Percentiles rank a stretch among this genome's conserved stretches.
Conservation (phyloP, 371 early-diverging fungal species). For the Lichtheimia ornata region DNA sequence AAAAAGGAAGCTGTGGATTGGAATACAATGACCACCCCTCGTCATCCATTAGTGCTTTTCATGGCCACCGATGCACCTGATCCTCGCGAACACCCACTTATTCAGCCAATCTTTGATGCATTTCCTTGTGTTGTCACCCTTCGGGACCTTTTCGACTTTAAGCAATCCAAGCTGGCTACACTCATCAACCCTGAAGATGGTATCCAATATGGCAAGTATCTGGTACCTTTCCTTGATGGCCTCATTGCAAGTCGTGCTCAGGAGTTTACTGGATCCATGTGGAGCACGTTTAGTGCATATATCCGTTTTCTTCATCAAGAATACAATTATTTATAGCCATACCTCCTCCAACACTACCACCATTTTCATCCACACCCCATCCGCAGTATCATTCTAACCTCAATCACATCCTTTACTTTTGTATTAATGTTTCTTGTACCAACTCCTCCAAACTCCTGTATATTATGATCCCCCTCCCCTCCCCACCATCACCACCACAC, state of each 20-base stretch:
- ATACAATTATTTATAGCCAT: neutral
- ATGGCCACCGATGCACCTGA: slow-evolving; percentile 46
- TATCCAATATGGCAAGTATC: slow-evolving; percentile 30
- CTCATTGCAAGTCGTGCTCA: slow-evolving; percentile 44
- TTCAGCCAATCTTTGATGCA: slow-evolving; percentile 18
- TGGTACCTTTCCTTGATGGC: slow-evolving; percentile 48
- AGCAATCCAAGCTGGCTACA: slow-evolving; percentile 24
- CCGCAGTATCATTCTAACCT: too few relatives aligned
- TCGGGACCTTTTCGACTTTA: slow-evolving; percentile 32
- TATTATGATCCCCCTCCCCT: too few relatives aligned
- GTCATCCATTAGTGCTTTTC: slow-evolving; percentile 33
- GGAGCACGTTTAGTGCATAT: slow-evolving; percentile 35
- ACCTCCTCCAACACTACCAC: too few relatives aligned
- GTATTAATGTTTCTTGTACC: too few relatives aligned
- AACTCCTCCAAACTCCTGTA: too few relatives aligned
- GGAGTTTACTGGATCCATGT: slow-evolving; percentile 32
- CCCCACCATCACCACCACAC: too few relatives aligned
- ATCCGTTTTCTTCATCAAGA: slow-evolving; percentile 27
- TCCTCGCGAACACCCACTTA: slow-evolving; percentile 21
- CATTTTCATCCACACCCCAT: too few relatives aligned
- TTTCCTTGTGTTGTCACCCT: slow-evolving; percentile 47
- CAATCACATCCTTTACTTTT: too few relatives aligned
- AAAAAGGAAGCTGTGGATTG: slow-evolving; percentile 22
- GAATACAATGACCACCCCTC: slow-evolving; percentile 13
- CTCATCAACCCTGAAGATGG: slow-evolving; percentile 39